phyloP scores from a whole-genome alignment of 345 rosid genomes.

The Odontarrhena argentea region DNA sequence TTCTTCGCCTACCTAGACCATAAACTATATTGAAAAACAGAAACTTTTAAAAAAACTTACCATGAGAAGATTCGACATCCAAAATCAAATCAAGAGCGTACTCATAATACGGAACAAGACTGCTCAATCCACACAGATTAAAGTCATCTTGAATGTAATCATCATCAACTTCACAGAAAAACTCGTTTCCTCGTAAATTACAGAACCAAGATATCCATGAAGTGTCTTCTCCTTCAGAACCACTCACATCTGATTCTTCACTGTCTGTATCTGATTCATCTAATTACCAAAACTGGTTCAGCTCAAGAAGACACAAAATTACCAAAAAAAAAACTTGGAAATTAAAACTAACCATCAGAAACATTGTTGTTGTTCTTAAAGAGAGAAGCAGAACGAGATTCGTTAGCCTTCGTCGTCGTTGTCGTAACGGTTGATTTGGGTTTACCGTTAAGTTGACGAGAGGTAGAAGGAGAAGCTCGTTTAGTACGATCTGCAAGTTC shows the following conservation, averaged over 20 bases:
- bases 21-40: background rate
- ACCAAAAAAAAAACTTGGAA: too few relatives aligned
- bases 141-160: slow-evolving; percentile 96
- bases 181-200: slow-evolving; percentile 85
- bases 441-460: too few relatives aligned
- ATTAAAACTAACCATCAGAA: too few relatives aligned
- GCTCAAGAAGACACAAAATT: too few relatives aligned
- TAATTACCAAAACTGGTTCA: slow-evolving; percentile 30
- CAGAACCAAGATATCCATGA: slow-evolving; percentile 98
- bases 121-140: slow-evolving; percentile 89
- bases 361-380: too few relatives aligned
- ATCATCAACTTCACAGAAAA: slow-evolving; percentile 97
- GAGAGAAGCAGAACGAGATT: too few relatives aligned
- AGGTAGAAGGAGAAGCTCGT: too few relatives aligned
- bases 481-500: too few relatives aligned
- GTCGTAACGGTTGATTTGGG: too few relatives aligned
- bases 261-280: slow-evolving; percentile 92
- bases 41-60: slow-evolving; percentile 42
- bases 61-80: slow-evolving; percentile 94
- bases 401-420: too few relatives aligned
- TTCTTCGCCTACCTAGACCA: background rate
- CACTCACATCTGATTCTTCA: slow-evolving; percentile 93
- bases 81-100: slow-evolving; percentile 92
- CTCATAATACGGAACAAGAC: slow-evolving; percentile 87
- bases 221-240: slow-evolving; percentile 91